Conservation (phyloP, 345 rosid genomes). For the Angophora floribunda region DNA sequence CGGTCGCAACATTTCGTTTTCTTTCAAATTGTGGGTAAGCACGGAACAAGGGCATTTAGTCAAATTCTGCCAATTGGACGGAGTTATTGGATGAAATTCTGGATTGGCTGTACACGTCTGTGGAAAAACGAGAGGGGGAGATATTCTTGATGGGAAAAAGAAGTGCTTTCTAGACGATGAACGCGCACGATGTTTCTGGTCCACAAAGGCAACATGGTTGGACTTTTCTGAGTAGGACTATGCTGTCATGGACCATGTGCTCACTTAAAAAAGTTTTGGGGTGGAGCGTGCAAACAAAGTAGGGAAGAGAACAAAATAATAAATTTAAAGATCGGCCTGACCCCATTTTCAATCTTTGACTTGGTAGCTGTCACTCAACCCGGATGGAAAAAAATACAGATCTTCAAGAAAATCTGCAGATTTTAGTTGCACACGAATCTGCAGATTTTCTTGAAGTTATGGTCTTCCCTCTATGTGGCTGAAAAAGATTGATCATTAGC, state of each 20-base stretch:
- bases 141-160: neutral
- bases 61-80: neutral
- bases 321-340: neutral
- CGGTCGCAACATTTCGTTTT: neutral
- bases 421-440: neutral
- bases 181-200: neutral
- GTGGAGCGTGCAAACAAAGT: neutral
- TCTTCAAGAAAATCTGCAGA: neutral
- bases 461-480: neutral
- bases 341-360: neutral
- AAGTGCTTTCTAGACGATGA: neutral
- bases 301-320: neutral
- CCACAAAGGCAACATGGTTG: neutral
- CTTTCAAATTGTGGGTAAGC: neutral
- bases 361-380: neutral
- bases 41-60: neutral
- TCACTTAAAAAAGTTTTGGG: neutral
- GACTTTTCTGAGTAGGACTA: neutral
- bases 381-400: neutral
- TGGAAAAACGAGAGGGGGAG: neutral
- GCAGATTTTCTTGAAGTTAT: neutral
- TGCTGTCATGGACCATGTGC: neutral
- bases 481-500: neutral
- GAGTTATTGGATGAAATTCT: neutral
- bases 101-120: neutral